Evolutionary conservation across 2,329 filamentous ascomycete genomes (phyloP).

Genomic region (Paecilomyces dactylethromorphus): DNA sequence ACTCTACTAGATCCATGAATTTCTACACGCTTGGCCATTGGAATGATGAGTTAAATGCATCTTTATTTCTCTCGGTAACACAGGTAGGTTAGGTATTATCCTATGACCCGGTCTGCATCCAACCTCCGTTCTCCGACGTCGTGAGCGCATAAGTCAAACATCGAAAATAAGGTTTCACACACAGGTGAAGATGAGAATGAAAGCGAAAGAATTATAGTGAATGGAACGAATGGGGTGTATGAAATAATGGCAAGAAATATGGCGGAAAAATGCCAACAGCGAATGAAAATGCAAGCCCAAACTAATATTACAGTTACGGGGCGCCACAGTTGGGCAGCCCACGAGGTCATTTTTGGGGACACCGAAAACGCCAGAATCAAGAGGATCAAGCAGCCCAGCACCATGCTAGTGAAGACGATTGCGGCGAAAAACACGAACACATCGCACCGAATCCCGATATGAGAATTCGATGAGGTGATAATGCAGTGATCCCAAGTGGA

Average conservation of each 20-base stretch:
- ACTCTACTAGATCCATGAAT: neutral
- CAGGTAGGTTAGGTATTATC: slow-evolving; percentile 1
- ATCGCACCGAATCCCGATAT: neutral
- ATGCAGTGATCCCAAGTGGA: neutral
- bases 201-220: neutral
- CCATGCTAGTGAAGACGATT: slow-evolving; percentile 1
- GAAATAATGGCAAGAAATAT: slow-evolving; percentile 4
- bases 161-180: neutral
- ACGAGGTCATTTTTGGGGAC: slow-evolving; percentile 17
- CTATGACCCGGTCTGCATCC: slow-evolving; percentile 1
- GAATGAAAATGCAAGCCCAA: slow-evolving; percentile 5
- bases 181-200: neutral
- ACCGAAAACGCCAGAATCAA: slow-evolving; percentile 18
- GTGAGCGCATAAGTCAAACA: slow-evolving; percentile 9
- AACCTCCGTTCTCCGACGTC: slow-evolving; percentile 4
- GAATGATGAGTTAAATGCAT: neutral
- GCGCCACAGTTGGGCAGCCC: slow-evolving; percentile 11
- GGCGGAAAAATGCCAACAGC: slow-evolving; percentile 9
- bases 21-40: neutral
- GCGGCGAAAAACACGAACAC: neutral
- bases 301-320: slow-evolving; percentile 31
- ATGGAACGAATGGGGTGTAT: slow-evolving; percentile 4
- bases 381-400: slow-evolving; percentile 4
- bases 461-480: slow-evolving; percentile 1
- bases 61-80: slow-evolving; percentile 1